These are phyloP conservation scores for Exophiala oligosperma DNA, from an alignment of 2,329 filamentous ascomycete genomes.

Conservation along the genomic window DNA sequence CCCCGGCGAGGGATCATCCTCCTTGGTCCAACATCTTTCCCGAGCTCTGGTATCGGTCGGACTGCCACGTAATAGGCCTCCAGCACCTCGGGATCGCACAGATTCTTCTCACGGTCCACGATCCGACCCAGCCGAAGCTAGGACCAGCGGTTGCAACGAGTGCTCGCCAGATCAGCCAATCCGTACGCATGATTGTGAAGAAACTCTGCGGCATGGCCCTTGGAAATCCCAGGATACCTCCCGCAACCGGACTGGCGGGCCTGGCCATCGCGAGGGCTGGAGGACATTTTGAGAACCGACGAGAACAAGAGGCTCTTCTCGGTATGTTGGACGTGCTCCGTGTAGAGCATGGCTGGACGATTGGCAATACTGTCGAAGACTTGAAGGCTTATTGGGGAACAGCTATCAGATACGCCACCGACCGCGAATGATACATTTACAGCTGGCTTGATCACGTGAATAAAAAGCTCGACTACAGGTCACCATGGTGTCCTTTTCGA, in stretches of 20 bases:
- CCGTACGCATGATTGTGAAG: slow-evolving; percentile 45
- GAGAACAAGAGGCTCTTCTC: slow-evolving; percentile 34
- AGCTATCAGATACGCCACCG: no score
- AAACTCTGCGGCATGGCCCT: slow-evolving; percentile 60
- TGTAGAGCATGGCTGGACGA: slow-evolving; percentile 53
- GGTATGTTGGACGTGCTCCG: slow-evolving; percentile 46
- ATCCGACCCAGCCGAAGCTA: slow-evolving; percentile 54
- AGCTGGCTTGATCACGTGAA: no score
- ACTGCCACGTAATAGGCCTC: slow-evolving; percentile 60
- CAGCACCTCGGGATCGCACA: slow-evolving; percentile 61
- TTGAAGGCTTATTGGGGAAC: slow-evolving; percentile 51
- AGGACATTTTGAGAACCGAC: slow-evolving; percentile 33
- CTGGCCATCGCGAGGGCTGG: slow-evolving; percentile 37
- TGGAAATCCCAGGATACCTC: slow-evolving; percentile 58
- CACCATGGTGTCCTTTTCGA: no score
- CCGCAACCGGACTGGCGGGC: slow-evolving; percentile 50
- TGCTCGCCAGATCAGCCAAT: slow-evolving; percentile 21
- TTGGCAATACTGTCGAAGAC: slow-evolving; percentile 47
- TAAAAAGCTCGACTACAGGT: no score
- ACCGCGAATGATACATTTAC: no score
- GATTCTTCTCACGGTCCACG: slow-evolving; percentile 58
- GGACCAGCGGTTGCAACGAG: slow-evolving; percentile 36
- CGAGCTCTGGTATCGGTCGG: slow-evolving; percentile 57
- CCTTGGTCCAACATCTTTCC: slow-evolving; percentile 52
- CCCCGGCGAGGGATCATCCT: slow-evolving; percentile 34